A percentile compares a stretch with the other conserved stretches of the same genome.
phyloP scores from a whole-genome alignment of 257 asterid genomes.

The Handroanthus guayacan region DNA sequence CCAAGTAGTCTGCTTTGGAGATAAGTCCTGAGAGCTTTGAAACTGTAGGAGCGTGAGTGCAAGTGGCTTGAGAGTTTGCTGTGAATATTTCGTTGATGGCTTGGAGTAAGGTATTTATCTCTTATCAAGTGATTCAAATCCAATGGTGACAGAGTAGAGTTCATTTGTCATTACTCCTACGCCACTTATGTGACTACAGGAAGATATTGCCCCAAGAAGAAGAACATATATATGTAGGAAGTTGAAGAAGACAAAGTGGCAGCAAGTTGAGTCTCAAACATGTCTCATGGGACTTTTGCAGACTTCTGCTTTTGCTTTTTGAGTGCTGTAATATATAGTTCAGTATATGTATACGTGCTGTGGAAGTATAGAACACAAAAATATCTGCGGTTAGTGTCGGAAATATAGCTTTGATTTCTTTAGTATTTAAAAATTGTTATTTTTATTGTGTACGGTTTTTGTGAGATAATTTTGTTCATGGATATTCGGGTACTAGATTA shows the following conservation, averaged over 20 bases:
- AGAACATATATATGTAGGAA: background rate
- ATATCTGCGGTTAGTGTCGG: no score
- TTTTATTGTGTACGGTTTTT: no score
- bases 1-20: background rate
- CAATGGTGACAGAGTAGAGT: background rate
- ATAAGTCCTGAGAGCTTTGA: background rate
- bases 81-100: background rate
- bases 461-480: no score
- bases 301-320: slow-evolving; percentile 10
- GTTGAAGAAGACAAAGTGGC: background rate
- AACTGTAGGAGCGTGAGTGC: background rate
- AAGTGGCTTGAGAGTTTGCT: background rate
- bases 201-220: background rate
- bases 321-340: no score
- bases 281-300: background rate
- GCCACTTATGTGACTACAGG: background rate
- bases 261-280: background rate
- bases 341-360: no score
- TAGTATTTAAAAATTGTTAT: no score
- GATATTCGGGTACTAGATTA: no score
- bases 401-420: no score
- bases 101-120: background rate
- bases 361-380: no score
- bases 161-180: background rate
- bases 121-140: background rate